These are phyloP conservation scores for Aureobasidium namibiae DNA, from an alignment of 2,329 filamentous ascomycete genomes.

Conservation along the genomic window DNA sequence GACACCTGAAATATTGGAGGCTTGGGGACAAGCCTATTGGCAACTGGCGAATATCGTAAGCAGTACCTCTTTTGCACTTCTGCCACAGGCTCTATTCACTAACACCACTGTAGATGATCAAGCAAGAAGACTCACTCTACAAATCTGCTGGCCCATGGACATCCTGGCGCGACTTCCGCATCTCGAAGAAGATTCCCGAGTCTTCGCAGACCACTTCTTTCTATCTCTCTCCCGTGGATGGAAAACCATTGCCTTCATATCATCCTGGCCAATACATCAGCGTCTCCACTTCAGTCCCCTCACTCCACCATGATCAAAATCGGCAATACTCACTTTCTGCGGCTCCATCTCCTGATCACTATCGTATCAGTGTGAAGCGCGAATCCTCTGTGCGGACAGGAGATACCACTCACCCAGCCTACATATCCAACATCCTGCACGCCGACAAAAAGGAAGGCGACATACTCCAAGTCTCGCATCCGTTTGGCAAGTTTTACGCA, in stretches of 20 bases:
- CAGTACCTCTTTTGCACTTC: neutral
- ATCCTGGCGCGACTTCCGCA: slow-evolving; percentile 59
- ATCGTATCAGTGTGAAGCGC: slow-evolving; percentile 64
- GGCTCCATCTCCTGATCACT: slow-evolving; percentile 45
- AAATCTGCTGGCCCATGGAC: slow-evolving; percentile 53
- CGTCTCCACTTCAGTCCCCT: slow-evolving; percentile 51
- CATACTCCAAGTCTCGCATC: slow-evolving; percentile 57
- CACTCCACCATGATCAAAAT: slow-evolving; percentile 68
- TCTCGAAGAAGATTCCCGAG: slow-evolving; percentile 57
- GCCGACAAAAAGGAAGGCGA: slow-evolving; percentile 54
- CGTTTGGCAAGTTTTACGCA: slow-evolving; percentile 53
- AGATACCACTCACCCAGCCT: slow-evolving; percentile 48
- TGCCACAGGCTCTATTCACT: neutral
- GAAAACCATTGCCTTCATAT: slow-evolving; percentile 52
- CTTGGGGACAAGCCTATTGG: slow-evolving; percentile 66
- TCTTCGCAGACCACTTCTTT: slow-evolving; percentile 63
- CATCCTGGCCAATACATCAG: slow-evolving; percentile 62
- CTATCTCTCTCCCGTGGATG: slow-evolving; percentile 57
- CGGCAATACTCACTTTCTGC: slow-evolving; percentile 43
- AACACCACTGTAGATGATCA: slow-evolving; percentile 43
- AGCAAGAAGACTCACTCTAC: slow-evolving; percentile 57
- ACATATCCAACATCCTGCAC: slow-evolving; percentile 63
- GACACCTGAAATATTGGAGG: slow-evolving; percentile 55
- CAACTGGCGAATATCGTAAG: slow-evolving; percentile 55
- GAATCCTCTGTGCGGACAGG: slow-evolving; percentile 47